Conservation (phyloP, 257 asterid species). For the Solanum clarkiae region DNA sequence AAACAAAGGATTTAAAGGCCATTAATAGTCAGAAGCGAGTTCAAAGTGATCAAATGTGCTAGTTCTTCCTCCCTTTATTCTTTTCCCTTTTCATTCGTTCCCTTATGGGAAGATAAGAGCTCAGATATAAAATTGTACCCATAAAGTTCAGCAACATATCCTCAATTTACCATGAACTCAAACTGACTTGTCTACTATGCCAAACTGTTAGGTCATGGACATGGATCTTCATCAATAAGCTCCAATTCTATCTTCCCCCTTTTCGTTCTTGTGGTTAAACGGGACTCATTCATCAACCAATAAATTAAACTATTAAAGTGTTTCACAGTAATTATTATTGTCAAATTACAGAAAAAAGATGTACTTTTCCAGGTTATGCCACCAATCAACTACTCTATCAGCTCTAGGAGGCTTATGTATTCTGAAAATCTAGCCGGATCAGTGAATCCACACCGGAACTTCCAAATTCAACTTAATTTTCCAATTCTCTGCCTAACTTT, state of each 20-base stretch:
- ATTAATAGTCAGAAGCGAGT: neutral
- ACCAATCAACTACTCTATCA: neutral
- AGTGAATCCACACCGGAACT: neutral
- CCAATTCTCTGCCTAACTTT: neutral
- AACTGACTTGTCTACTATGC: neutral
- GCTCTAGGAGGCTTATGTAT: neutral
- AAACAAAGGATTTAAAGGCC: neutral
- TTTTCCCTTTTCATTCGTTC: neutral
- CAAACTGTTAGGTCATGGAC: neutral
- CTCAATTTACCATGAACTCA: neutral
- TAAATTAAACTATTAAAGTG: neutral
- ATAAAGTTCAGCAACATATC: neutral
- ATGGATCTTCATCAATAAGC: neutral
- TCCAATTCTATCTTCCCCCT: neutral
- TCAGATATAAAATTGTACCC: neutral
- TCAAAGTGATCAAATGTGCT: neutral
- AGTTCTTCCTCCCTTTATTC: neutral
- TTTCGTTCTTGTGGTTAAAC: neutral
- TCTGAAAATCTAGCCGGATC: neutral
- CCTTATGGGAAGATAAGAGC: neutral
- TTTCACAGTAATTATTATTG: neutral
- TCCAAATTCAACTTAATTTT: neutral
- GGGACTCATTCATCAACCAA: neutral
- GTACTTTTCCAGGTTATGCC: neutral
- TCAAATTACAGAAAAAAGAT: neutral